These are phyloP conservation scores for Chlorella sp. DNA, from an alignment of 139 green algal genomes.

Conservation along the genomic window DNA sequence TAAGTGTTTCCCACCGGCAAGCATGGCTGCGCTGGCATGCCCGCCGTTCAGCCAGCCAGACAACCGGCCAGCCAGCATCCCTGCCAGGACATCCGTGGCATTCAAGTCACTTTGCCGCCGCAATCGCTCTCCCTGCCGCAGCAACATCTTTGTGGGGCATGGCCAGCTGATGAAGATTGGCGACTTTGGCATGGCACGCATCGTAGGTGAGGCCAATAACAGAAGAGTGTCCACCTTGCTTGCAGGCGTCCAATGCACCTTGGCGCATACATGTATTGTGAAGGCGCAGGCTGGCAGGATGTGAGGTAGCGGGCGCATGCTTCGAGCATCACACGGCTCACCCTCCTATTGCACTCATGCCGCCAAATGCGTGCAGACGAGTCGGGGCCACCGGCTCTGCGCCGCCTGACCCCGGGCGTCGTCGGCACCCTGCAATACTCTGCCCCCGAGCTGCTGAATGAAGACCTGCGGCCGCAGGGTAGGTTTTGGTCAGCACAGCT, in stretches of 20 bases:
- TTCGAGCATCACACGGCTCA: too few species aligned
- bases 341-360: too few species aligned
- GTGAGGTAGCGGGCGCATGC: too few species aligned
- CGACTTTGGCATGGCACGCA: constrained; percentile 63
- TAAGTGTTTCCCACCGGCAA: background rate
- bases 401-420: constrained; percentile 48
- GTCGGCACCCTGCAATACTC: constrained; percentile 44
- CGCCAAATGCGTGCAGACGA: too few species aligned
- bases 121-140: background rate
- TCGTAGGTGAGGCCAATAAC: background rate
- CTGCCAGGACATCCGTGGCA: too few species aligned
- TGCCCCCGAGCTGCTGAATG: constrained; percentile 65
- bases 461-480: constrained; percentile 18
- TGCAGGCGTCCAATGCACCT: too few species aligned
- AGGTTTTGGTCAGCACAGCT: background rate
- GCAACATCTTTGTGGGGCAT: constrained; percentile 65
- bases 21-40: background rate
- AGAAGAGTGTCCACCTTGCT: too few species aligned
- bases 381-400: background rate
- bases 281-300: too few species aligned
- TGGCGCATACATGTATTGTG: too few species aligned
- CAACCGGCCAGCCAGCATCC: too few species aligned
- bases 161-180: constrained; percentile 69
- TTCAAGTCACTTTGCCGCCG: too few species aligned
- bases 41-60: too few species aligned